These are phyloP conservation scores for Aspergillus bridgeri DNA, from an alignment of 495 filamentous ascomycete species.

Conservation along the genomic window DNA sequence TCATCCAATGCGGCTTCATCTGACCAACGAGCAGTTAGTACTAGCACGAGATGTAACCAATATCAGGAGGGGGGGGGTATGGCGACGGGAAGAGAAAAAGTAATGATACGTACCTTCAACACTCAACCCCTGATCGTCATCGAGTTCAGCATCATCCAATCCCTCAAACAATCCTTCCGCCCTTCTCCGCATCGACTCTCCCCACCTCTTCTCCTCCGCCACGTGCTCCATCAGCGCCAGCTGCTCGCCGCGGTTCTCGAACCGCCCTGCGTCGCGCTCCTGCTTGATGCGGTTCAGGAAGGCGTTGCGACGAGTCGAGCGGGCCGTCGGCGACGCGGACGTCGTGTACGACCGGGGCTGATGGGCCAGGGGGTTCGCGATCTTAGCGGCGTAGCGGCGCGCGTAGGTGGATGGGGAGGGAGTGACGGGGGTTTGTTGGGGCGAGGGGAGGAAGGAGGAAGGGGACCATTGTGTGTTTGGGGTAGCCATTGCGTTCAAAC, in stretches of 20 bases:
- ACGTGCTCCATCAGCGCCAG: conserved; percentile 49
- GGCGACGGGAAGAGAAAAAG: background rate
- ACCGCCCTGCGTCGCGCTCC: conserved; percentile 63
- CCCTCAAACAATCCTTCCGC: conserved; percentile 24
- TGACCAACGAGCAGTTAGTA: conserved; percentile 25
- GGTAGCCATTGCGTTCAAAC: no score
- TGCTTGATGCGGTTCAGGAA: conserved; percentile 79
- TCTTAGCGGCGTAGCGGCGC: conserved; percentile 27
- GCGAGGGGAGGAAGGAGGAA: background rate
- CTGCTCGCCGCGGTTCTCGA: conserved; percentile 73
- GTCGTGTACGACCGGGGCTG: conserved; percentile 14
- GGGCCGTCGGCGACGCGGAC: conserved; percentile 22
- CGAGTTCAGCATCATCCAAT: conserved; percentile 8
- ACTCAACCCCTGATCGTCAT: conserved; percentile 19
- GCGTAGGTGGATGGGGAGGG: conserved; percentile 19
- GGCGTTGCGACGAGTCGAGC: conserved; percentile 43
- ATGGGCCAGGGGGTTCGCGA: conserved; percentile 27
- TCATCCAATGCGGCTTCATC: conserved; percentile 31
- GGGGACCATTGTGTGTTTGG: no score
- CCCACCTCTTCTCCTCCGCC: conserved; percentile 49
- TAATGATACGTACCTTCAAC: background rate
- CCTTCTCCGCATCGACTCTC: conserved; percentile 41
- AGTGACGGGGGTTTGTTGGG: background rate
- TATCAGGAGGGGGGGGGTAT: no score
- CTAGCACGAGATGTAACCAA: no score